Percentiles rank a stretch among this genome's conserved stretches.
phyloP scores from a whole-genome alignment of 768 basidiomycete genomes.

The Mycena vitilis region DNA sequence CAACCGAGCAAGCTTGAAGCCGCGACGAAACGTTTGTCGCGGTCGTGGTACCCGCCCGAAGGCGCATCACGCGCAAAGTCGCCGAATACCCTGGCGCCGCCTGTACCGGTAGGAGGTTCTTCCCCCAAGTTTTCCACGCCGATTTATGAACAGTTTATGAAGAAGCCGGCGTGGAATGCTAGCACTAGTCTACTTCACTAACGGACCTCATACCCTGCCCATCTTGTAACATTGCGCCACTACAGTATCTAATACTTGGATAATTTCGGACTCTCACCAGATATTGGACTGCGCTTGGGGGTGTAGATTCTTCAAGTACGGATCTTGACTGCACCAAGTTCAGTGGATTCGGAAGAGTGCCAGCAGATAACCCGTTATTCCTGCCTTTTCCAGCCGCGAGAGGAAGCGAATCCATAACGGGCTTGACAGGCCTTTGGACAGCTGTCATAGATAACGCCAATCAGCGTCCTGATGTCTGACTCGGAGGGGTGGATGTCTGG shows the following conservation, averaged over 20 bases:
- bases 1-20: conserved; percentile 33
- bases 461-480: neutral
- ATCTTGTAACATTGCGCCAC: neutral
- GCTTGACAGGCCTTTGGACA: no score
- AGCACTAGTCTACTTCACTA: conserved; percentile 34
- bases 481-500: no score
- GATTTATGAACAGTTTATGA: conserved; percentile 38
- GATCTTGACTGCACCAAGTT: no score
- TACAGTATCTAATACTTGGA: conserved; percentile 10
- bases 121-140: conserved; percentile 28
- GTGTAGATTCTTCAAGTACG: no score
- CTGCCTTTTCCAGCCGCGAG: no score
- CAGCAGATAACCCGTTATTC: no score
- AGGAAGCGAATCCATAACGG: no score
- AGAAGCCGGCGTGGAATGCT: conserved; percentile 36
- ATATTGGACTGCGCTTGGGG: no score
- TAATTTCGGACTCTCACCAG: neutral
- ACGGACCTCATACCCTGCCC: neutral
- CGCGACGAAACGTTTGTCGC: conserved; percentile 34
- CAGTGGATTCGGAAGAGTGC: no score
- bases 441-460: no score
- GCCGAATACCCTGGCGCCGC: conserved; percentile 18
- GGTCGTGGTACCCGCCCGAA: conserved; percentile 34
- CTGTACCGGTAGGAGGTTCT: conserved; percentile 8
- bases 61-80: conserved; percentile 9